Evolutionary conservation across 352 stramenopile species (phyloP).

Genomic region (Globisporangium parvum): DNA sequence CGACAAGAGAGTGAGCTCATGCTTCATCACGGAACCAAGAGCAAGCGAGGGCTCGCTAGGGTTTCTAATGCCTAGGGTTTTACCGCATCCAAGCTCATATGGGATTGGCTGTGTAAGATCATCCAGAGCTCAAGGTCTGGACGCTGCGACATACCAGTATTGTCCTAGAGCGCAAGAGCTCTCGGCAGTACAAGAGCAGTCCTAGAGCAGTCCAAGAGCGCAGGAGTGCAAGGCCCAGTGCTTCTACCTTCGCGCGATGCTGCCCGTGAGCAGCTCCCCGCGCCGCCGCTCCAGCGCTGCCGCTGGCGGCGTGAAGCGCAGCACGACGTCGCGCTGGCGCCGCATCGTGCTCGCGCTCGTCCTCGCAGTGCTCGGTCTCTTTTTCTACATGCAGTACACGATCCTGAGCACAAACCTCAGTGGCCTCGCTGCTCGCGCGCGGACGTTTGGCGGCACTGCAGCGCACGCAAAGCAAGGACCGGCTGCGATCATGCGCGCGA

Average conservation of each 20-base stretch:
- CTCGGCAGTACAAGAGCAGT: no score
- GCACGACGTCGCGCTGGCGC: constrained; percentile 14
- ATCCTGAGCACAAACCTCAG: constrained; percentile 34
- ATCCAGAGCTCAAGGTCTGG: no score
- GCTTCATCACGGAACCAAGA: no score
- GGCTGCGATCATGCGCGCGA: constrained; percentile 8
- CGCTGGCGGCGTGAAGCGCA: constrained; percentile 8
- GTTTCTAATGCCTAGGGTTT: no score
- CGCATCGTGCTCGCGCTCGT: constrained; percentile 9
- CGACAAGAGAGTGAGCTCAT: no score
- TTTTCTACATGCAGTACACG: constrained; percentile 53
- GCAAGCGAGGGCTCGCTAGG: no score
- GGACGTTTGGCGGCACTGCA: background rate
- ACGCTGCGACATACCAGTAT: no score
- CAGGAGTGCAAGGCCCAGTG: no score
- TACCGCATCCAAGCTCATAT: no score
- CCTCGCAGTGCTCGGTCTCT: constrained; percentile 20
- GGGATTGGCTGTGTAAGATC: no score
- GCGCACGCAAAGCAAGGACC: constrained; percentile 5
- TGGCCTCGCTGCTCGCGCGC: constrained; percentile 14
- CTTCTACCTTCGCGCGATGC: background rate
- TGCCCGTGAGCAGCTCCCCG: background rate
- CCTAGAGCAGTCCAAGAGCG: no score
- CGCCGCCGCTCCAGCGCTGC: constrained; percentile 14
- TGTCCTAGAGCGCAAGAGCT: no score